Evolutionary conservation across 371 early-diverging fungal species (phyloP).

Genomic region (Mucor indicus): DNA sequence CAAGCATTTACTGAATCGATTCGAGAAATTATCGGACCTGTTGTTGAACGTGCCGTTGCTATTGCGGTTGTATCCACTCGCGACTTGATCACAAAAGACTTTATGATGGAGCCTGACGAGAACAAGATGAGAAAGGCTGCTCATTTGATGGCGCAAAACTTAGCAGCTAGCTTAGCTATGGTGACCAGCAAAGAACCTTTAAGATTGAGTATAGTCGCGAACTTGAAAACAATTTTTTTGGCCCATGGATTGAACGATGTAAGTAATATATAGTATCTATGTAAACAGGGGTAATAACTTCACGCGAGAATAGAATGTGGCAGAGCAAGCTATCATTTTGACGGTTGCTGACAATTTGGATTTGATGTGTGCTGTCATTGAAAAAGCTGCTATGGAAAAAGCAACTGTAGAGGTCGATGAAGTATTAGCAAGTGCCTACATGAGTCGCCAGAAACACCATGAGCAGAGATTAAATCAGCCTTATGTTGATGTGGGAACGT

Average conservation of each 20-base stretch:
- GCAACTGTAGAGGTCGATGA: constrained; percentile 85
- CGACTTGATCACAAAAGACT: constrained; percentile 91
- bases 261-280: constrained; percentile 5
- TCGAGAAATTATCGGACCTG: constrained; percentile 81
- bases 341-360: constrained; percentile 89
- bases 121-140: constrained; percentile 89
- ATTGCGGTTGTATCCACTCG: constrained; percentile 90
- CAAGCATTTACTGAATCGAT: constrained; percentile 88
- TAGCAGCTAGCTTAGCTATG: constrained; percentile 77
- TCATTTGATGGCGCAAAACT: constrained; percentile 86
- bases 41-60: constrained; percentile 88
- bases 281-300: neutral
- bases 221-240: constrained; percentile 71
- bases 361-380: constrained; percentile 87
- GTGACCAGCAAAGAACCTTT: constrained; percentile 93
- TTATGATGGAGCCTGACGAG: constrained; percentile 89
- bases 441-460: constrained; percentile 78
- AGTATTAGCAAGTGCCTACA: constrained; percentile 60
- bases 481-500: constrained; percentile 81
- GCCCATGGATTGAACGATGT: constrained; percentile 82
- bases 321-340: constrained; percentile 77
- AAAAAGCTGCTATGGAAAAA: constrained; percentile 90
- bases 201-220: constrained; percentile 73
- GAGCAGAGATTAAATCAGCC: constrained; percentile 83
- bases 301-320: constrained; percentile 44